These are phyloP conservation scores for Lactarius indigo DNA, from an alignment of 768 basidiomycete genomes.

Conservation along the genomic window DNA sequence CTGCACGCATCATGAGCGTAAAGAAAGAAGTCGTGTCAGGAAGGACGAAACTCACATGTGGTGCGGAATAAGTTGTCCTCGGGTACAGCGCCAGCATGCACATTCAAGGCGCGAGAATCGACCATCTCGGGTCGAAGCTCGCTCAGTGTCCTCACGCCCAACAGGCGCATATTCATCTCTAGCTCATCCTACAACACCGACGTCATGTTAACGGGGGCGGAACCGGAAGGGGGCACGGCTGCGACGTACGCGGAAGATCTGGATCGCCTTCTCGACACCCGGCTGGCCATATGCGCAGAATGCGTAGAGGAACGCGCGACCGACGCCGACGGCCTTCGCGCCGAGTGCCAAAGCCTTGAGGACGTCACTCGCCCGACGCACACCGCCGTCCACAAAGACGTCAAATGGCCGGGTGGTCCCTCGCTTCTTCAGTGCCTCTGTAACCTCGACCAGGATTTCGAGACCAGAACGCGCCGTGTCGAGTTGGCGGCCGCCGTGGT, in stretches of 20 bases:
- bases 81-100: not conserved
- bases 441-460: conserved; percentile 62
- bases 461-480: conserved; percentile 44
- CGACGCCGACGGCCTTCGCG: conserved; percentile 55
- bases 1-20: not conserved
- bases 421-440: conserved; percentile 59
- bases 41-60: not conserved
- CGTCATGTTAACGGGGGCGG: conserved; percentile 1
- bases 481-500: conserved; percentile 58
- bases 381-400: conserved; percentile 92
- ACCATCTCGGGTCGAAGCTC: conserved; percentile 90
- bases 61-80: not conserved
- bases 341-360: conserved; percentile 86
- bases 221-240: not conserved
- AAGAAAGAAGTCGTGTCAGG: not conserved
- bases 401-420: conserved; percentile 72
- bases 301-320: conserved; percentile 65
- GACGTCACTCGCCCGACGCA: conserved; percentile 85
- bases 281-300: conserved; percentile 86
- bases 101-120: conserved; percentile 37
- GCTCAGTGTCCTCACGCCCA: conserved; percentile 77
- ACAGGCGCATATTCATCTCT: conserved; percentile 93
- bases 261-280: conserved; percentile 78
- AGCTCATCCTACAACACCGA: conserved; percentile 75
- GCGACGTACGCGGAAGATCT: conserved; percentile 63